phyloP scores from a whole-genome alignment of 768 basidiomycete genomes.

The Boletus fagicola region DNA sequence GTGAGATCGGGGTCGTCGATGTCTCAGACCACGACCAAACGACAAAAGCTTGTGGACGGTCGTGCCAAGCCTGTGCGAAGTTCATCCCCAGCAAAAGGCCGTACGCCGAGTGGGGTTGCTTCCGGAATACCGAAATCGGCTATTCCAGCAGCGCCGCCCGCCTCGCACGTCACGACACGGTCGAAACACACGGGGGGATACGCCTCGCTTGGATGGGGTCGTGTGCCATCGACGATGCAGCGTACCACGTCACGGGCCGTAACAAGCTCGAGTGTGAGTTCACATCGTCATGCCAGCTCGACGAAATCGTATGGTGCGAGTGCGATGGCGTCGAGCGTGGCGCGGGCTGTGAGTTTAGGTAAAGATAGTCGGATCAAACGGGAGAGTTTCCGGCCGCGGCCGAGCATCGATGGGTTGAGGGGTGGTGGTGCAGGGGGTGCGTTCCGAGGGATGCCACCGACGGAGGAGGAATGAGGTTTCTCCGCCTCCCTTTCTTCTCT shows the following conservation, averaged over 20 bases:
- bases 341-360: constrained; percentile 26
- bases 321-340: constrained; percentile 8
- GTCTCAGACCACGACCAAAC: constrained; percentile 56
- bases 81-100: constrained; percentile 30
- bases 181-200: constrained; percentile 31
- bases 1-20: constrained; percentile 45
- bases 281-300: constrained; percentile 10
- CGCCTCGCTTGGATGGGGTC: constrained; percentile 33
- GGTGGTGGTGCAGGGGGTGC: constrained; percentile 1
- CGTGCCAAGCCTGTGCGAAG: constrained; percentile 19
- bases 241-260: constrained; percentile 27
- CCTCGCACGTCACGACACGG: constrained; percentile 23
- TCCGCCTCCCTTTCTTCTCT: background rate
- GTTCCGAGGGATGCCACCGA: constrained; percentile 28
- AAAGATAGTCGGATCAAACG: constrained; percentile 55
- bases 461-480: constrained; percentile 24
- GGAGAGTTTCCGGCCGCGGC: constrained; percentile 83
- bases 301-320: constrained; percentile 15
- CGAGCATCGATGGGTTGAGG: constrained; percentile 56
- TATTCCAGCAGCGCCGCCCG: background rate
- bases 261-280: constrained; percentile 8
- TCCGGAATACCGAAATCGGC: constrained; percentile 15
- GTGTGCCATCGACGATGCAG: constrained; percentile 35
- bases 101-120: constrained; percentile 25
- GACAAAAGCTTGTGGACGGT: constrained; percentile 53